A percentile compares a stretch with the other conserved stretches of the same genome.
phyloP scores from a whole-genome alignment of 345 rosid species.

The Euphorbia tirucalli region DNA sequence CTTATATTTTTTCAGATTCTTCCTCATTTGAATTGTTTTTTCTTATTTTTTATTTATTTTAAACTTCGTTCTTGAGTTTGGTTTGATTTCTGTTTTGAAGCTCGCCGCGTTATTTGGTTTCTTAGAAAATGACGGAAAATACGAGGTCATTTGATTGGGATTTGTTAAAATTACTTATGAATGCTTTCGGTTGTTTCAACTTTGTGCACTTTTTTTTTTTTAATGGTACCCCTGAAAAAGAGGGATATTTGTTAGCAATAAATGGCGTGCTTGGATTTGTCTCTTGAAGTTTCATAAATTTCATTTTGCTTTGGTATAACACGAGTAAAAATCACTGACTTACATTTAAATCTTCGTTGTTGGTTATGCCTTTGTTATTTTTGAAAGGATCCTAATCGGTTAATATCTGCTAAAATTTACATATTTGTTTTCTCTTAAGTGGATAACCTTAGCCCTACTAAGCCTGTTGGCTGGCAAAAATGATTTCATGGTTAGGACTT shows the following conservation, averaged over 20 bases:
- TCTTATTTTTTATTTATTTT: neutral
- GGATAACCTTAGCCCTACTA: neutral
- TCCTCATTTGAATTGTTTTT: neutral
- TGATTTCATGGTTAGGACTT: neutral
- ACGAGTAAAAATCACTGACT: neutral
- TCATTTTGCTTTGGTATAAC: neutral
- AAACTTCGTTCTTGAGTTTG: neutral
- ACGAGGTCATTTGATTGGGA: conserved; percentile 5
- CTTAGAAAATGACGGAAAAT: conserved; percentile 11
- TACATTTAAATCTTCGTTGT: neutral
- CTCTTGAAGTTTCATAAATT: neutral
- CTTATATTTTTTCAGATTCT: neutral
- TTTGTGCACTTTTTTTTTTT: neutral
- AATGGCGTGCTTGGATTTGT: conserved; percentile 1
- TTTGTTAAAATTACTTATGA: neutral
- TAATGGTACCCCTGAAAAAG: neutral
- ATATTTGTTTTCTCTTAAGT: conserved; percentile 1
- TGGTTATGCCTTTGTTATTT: neutral
- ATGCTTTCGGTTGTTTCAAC: neutral
- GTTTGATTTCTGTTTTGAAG: conserved; percentile 1
- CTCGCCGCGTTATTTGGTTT: conserved; percentile 2
- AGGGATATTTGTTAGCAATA: neutral
- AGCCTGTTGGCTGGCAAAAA: neutral
- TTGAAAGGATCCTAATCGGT: neutral
- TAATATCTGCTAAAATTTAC: neutral